Evolutionary conservation across 192 early-diverging fungal genomes (phyloP).

Genomic region (Irineochytrium annulatum): DNA sequence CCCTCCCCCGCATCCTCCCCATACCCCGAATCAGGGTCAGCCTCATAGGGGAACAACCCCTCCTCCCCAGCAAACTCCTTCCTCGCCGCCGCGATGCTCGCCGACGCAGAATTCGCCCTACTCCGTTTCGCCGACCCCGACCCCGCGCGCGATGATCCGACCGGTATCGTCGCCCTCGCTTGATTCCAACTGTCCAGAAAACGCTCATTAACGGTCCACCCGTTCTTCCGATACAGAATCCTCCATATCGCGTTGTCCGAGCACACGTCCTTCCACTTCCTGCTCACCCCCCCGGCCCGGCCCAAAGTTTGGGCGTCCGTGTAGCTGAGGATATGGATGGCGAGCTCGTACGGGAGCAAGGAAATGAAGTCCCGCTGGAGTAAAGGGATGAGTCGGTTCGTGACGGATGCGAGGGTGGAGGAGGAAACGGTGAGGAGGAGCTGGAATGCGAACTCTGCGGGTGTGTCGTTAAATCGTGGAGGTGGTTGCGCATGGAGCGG

Average conservation of each 20-base stretch:
- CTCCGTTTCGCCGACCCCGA: not conserved
- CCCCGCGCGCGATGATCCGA: not conserved
- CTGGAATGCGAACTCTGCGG: constrained; percentile 50
- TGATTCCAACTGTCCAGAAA: constrained; percentile 15
- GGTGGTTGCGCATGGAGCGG: too few species aligned
- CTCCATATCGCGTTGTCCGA: constrained; percentile 74
- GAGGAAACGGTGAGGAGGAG: constrained; percentile 52
- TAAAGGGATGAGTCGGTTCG: constrained; percentile 43
- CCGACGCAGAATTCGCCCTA: too few species aligned
- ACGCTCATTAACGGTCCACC: constrained; percentile 40
- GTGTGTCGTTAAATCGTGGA: too few species aligned
- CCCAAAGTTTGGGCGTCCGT: constrained; percentile 53
- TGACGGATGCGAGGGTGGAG: constrained; percentile 36
- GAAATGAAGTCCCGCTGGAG: constrained; percentile 55
- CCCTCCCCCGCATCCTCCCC: not conserved
- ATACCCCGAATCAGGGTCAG: not conserved
- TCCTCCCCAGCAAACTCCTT: too few species aligned
- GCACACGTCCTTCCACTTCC: constrained; percentile 62
- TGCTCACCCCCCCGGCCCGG: constrained; percentile 58
- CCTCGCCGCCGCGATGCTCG: not conserved
- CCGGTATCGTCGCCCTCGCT: not conserved
- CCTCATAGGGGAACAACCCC: not conserved
- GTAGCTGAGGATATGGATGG: constrained; percentile 52
- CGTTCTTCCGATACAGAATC: constrained; percentile 39
- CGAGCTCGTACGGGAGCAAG: constrained; percentile 69